Conservation (phyloP, 2,329 filamentous ascomycete species). For the Nemania sp. region DNA sequence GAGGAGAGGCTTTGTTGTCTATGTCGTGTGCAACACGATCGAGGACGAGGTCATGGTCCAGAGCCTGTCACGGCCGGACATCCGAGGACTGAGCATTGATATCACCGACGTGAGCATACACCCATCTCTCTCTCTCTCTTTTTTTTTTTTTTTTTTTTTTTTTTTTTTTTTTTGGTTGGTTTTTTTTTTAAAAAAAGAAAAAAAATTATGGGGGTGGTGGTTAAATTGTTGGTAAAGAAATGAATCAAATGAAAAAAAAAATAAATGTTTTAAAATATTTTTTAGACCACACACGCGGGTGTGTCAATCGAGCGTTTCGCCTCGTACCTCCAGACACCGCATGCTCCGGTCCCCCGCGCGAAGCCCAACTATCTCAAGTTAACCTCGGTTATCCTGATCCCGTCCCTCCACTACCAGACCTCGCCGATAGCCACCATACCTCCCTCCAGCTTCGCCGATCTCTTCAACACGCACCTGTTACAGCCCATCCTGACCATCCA, state of each 20-base stretch:
- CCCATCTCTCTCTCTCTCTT: no score
- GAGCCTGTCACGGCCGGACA: constrained; percentile 76
- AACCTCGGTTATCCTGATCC: constrained; percentile 81
- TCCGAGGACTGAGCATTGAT: constrained; percentile 81
- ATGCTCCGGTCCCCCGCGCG: constrained; percentile 75
- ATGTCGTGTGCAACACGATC: constrained; percentile 80
- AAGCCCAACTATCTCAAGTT: constrained; percentile 77
- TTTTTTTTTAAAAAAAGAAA: no score
- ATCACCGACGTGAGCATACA: constrained; percentile 69
- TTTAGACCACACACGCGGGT: constrained; percentile 68
- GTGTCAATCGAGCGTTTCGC: constrained; percentile 74
- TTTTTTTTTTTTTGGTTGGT: no score
- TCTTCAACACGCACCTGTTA: constrained; percentile 89
- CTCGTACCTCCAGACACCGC: constrained; percentile 71
- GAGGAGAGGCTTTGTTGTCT: constrained; percentile 89
- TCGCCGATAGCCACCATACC: constrained; percentile 85
- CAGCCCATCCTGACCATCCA: constrained; percentile 88
- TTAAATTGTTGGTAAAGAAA: no score
- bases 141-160: background rate
- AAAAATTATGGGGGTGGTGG: no score
- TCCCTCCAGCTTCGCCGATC: constrained; percentile 82
- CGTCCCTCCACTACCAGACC: constrained; percentile 77
- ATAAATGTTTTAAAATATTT: background rate
- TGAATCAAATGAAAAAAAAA: no score
- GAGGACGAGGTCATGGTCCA: constrained; percentile 84